phyloP scores from a whole-genome alignment of 2,329 filamentous ascomycete genomes.

The Fusarium sp. region DNA sequence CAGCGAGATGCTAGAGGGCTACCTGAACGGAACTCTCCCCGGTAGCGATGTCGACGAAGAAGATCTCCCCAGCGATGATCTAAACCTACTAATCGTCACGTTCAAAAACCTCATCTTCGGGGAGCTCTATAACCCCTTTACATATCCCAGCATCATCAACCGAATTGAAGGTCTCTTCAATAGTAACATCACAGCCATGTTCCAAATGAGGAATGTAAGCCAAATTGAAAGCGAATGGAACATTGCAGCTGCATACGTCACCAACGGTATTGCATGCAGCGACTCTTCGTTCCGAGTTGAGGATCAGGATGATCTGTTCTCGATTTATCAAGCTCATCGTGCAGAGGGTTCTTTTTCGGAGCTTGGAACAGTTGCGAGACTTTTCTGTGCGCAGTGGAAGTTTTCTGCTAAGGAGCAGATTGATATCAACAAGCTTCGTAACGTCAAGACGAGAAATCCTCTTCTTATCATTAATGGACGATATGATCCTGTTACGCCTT shows the following conservation, averaged over 20 bases:
- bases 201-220: fast-evolving
- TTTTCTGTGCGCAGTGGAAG: neutral
- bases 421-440: neutral
- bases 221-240: neutral
- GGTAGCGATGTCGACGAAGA: neutral
- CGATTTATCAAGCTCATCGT: slow-evolving; percentile 10
- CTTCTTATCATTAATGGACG: neutral
- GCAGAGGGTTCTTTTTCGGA: neutral
- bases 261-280: neutral
- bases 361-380: fast-evolving
- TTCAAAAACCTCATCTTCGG: neutral
- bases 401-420: neutral
- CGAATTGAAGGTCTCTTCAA: neutral
- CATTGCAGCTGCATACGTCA: neutral
- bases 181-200: neutral
- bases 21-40: neutral
- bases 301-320: neutral
- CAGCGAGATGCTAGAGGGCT: neutral
- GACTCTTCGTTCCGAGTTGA: slow-evolving; percentile 1
- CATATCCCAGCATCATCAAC: neutral
- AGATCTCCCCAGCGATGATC: neutral
- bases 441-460: neutral
- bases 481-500: neutral
- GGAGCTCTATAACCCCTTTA: neutral
- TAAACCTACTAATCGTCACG: neutral